These are phyloP conservation scores for Lachancea cidri DNA, from an alignment of 805 yeast genomes.

Conservation along the genomic window DNA sequence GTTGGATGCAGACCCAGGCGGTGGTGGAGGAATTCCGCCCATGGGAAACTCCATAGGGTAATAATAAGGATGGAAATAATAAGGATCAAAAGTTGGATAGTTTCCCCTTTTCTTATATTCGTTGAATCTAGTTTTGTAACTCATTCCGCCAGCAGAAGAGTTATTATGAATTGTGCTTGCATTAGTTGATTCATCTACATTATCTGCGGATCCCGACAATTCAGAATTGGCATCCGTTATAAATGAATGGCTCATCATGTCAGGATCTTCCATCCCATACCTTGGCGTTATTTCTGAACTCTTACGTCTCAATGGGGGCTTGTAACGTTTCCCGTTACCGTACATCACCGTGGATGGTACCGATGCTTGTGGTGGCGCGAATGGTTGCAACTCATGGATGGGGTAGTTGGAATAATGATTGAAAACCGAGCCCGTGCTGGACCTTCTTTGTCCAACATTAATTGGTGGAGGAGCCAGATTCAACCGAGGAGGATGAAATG, in stretches of 20 bases:
- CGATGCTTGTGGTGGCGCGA: conserved; percentile 1
- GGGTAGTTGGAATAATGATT: conserved; percentile 6
- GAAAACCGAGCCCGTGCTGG: conserved; percentile 29
- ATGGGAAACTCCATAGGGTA: conserved; percentile 29
- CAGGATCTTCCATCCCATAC: not conserved
- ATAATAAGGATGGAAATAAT: conserved; percentile 22
- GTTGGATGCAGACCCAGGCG: conserved; percentile 14
- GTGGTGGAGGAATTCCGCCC: conserved; percentile 12
- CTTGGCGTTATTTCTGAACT: conserved; percentile 3
- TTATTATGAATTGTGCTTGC: conserved; percentile 21
- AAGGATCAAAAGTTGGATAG: conserved; percentile 9
- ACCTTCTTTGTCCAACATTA: conserved; percentile 46
- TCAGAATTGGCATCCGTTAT: conserved; percentile 22
- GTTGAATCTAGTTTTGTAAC: conserved; percentile 12
- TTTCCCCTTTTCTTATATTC: conserved; percentile 6
- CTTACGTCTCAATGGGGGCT: conserved; percentile 1
- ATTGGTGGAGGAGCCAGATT: conserved; percentile 81
- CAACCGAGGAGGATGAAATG: conserved; percentile 35
- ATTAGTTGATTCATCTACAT: conserved; percentile 14
- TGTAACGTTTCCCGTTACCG: not conserved
- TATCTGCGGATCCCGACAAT: conserved; percentile 20
- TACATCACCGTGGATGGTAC: not conserved
- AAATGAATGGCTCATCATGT: conserved; percentile 2
- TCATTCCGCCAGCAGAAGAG: conserved; percentile 28
- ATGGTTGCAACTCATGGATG: conserved; percentile 5